Evolutionary conservation across 768 basidiomycete species (phyloP), one percentile per base, ranked within the genome.

Genomic region (Pisolithus albus): DNA sequence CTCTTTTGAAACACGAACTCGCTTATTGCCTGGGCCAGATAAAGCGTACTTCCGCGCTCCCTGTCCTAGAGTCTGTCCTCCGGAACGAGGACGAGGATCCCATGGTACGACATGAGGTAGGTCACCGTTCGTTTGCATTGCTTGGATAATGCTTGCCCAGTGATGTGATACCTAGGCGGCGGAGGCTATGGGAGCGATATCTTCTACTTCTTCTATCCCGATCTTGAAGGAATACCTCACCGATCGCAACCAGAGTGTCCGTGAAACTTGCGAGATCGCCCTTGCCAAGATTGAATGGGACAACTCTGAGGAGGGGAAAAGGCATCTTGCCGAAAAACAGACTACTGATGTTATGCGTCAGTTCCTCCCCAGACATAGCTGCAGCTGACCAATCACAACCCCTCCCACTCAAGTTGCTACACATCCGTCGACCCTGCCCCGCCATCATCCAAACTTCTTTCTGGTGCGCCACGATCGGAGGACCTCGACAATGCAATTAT

Each of bases 181-280:
- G n/a, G 96, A 99, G 71, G 96, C 96, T 8, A 86, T 99, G 75
- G 96, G 94, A 38, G 96, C 96, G 1, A 91, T 98, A 36, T 92
- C 89, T 7, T 74, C 81, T 19, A 61, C 74, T 2, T 58, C 69
- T 0, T 88, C 91, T 15, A 61, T 94, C 10, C 77, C 83, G 3
- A 65, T 92, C 51, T 76, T 99, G 36, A 70, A 73, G 50, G 75
- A 85, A 66, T 93, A 85, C 70, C 69, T 88, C 30, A 64, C 72
- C 49, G 91, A 97, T 72, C 62, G 79, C 9, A 79, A 87, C 56
- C 75, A 82, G 44, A 80, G 81, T 37, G 88, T 95, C 0, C 79
- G 92, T 34, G 96, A 99, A 72, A 99, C 96, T 0, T 97, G 94
- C 68, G 92, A 98, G 70, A 93, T 99, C 54, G 96, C 96, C 1